phyloP scores from a whole-genome alignment of 78 protist species.

The Dictyostelium citrinum region DNA sequence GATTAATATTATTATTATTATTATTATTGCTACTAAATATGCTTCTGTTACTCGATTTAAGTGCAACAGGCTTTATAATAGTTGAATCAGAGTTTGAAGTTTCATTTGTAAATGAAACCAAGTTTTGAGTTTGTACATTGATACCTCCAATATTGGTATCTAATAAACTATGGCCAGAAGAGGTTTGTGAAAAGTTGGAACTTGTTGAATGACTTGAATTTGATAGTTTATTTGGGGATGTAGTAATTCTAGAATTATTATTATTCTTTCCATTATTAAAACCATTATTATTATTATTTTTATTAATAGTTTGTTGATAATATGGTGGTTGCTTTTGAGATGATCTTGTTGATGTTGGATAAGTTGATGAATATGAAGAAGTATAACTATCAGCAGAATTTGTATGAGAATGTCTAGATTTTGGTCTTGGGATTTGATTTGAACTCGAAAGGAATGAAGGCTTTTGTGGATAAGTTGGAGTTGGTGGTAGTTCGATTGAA shows the following conservation, averaged over 20 bases:
- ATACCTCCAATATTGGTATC: neutral
- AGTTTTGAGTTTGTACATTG: neutral
- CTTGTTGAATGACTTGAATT: neutral
- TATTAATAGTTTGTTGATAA: neutral
- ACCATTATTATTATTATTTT: too few species aligned
- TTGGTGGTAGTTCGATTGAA: conserved; percentile 27
- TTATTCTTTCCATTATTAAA: neutral
- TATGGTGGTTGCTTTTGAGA: neutral
- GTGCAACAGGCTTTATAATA: neutral
- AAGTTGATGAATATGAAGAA: neutral
- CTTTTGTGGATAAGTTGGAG: conserved; percentile 17
- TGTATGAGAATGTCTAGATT: neutral
- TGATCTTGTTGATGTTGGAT: neutral
- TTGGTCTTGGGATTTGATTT: neutral
- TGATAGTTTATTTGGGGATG: neutral
- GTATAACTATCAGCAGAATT: neutral
- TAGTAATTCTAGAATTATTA: neutral
- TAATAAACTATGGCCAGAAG: neutral
- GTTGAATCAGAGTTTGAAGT: neutral
- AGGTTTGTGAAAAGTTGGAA: neutral
- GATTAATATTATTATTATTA: too few species aligned
- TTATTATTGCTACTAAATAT: neutral
- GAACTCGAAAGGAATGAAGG: neutral
- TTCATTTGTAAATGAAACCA: conserved; percentile 4
- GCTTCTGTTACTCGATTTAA: neutral